These are phyloP conservation scores for Paxillus involutus DNA, from an alignment of 768 basidiomycete species.

Conservation along the genomic window DNA sequence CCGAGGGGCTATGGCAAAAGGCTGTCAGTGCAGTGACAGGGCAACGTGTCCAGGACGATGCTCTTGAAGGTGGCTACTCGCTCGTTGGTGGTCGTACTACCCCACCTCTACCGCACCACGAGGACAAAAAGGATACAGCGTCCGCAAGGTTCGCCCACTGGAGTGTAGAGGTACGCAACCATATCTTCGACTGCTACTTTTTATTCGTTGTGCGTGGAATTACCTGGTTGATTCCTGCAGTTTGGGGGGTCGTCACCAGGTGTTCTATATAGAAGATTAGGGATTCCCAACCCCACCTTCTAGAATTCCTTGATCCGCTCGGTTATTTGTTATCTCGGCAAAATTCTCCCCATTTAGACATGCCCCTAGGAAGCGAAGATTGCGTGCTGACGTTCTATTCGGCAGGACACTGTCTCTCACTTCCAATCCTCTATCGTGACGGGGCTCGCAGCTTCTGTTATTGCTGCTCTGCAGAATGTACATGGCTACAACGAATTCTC, in stretches of 20 bases:
- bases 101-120: slow-evolving; percentile 21
- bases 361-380: background rate
- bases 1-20: slow-evolving; percentile 51
- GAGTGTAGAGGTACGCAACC: slow-evolving; percentile 55
- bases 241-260: too few relatives aligned
- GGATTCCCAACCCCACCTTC: slow-evolving; percentile 14
- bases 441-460: slow-evolving; percentile 64
- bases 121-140: slow-evolving; percentile 46
- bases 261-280: slow-evolving; percentile 4
- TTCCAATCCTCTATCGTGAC: slow-evolving; percentile 61
- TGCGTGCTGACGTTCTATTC: slow-evolving; percentile 7
- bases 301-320: background rate
- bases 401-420: slow-evolving; percentile 71
- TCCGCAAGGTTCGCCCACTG: slow-evolving; percentile 70
- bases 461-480: slow-evolving; percentile 59
- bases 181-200: background rate
- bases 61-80: slow-evolving; percentile 41
- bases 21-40: slow-evolving; percentile 34
- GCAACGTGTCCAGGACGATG: slow-evolving; percentile 15
- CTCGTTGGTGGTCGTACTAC: slow-evolving; percentile 25
- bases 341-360: background rate
- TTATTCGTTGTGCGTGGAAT: background rate
- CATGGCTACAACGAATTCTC: slow-evolving; percentile 96
- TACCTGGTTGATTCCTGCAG: background rate
- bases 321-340: background rate